Evolutionary conservation across 768 basidiomycete genomes (phyloP).

Genomic region (Termitomyces sp.): DNA sequence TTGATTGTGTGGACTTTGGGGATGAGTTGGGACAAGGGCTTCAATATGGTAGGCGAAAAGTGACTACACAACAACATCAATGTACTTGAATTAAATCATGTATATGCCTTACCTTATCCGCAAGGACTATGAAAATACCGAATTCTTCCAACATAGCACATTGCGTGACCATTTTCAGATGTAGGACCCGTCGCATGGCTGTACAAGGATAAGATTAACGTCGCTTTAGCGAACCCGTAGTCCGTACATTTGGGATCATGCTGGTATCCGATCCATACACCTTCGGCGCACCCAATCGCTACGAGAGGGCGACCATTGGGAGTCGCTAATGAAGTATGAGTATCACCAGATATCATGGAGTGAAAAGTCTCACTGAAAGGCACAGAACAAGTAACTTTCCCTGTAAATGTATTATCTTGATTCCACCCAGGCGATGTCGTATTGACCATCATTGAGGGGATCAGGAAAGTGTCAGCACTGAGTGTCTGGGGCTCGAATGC

Average conservation of each 20-base stretch:
- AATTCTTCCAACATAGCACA: slow-evolving; percentile 96
- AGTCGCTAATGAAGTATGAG: slow-evolving; percentile 48
- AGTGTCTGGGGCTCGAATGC: slow-evolving; percentile 91
- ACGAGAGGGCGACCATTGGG: slow-evolving; percentile 82
- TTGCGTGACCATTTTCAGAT: slow-evolving; percentile 90
- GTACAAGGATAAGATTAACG: not conserved
- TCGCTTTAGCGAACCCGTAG: not conserved
- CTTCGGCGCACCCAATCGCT: slow-evolving; percentile 91
- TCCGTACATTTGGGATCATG: slow-evolving; percentile 78
- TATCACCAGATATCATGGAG: not conserved
- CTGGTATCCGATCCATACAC: slow-evolving; percentile 96
- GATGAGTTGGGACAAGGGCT: slow-evolving; percentile 86
- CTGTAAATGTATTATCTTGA: slow-evolving; percentile 65
- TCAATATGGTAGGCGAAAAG: slow-evolving; percentile 95
- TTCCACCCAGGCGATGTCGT: slow-evolving; percentile 56
- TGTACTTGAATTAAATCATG: not conserved
- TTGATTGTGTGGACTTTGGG: slow-evolving; percentile 45
- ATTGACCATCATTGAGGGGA: slow-evolving; percentile 56
- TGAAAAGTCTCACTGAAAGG: slow-evolving; percentile 70
- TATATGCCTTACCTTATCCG: slow-evolving; percentile 70
- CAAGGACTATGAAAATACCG: slow-evolving; percentile 91
- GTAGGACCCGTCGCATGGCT: slow-evolving; percentile 92
- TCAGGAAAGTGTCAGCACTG: slow-evolving; percentile 82
- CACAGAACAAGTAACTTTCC: slow-evolving; percentile 91
- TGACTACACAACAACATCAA: slow-evolving; percentile 35